Conservation (phyloP, 148 eudicot species). For the Amaranthus palmeri region DNA sequence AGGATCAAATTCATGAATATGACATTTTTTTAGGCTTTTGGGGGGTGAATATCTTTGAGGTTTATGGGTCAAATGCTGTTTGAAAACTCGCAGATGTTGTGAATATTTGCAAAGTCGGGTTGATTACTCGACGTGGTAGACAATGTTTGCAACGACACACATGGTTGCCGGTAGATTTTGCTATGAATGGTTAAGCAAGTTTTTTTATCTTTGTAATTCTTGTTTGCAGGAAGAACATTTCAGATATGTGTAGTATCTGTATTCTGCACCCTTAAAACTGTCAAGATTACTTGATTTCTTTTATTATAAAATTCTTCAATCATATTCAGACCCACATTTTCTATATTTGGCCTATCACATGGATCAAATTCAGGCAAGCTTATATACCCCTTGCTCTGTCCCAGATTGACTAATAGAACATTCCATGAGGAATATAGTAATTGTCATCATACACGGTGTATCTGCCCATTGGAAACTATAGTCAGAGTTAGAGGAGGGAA, state of each 20-base stretch:
- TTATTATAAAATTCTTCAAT: conserved; percentile 1
- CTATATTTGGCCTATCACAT: neutral
- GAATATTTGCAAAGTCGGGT: neutral
- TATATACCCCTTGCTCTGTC: too few species aligned
- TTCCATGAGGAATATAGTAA: too few species aligned
- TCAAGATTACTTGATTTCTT: conserved; percentile 13
- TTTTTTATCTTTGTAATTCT: neutral
- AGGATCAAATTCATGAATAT: conserved; percentile 3
- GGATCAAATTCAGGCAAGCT: too few species aligned
- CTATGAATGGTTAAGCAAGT: conserved; percentile 8
- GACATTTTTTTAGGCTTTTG: conserved; percentile 8
- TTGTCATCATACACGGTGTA: too few species aligned
- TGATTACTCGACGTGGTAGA: conserved; percentile 1
- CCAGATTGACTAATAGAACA: too few species aligned
- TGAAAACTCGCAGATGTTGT: too few species aligned
- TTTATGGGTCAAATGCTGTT: neutral
- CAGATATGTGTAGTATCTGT: too few species aligned
- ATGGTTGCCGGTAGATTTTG: conserved; percentile 21
- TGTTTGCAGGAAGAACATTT: neutral
- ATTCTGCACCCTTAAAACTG: neutral
- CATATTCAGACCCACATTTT: neutral
- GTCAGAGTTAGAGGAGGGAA: too few species aligned
- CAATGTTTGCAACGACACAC: neutral
- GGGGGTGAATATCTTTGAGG: neutral
- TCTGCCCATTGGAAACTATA: too few species aligned